Percentiles rank a stretch among this genome's conserved stretches.
Conservation (phyloP, 768 basidiomycete genomes). For the Mycena haematopus region DNA sequence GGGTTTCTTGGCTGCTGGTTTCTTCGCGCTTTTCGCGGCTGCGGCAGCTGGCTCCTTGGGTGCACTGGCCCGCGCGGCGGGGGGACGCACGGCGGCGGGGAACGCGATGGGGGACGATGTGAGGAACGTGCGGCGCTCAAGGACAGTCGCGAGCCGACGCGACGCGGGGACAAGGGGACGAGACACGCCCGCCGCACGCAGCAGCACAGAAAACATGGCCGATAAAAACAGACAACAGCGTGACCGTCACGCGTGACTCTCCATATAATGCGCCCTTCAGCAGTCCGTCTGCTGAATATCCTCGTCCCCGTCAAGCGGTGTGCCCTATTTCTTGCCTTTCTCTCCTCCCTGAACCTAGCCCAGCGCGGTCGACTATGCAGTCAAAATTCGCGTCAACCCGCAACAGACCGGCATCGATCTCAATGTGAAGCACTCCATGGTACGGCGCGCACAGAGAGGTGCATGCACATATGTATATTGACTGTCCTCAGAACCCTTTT, state of each 20-base stretch:
- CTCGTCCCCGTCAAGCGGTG: slow-evolving; percentile 95
- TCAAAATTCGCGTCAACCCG: slow-evolving; percentile 97
- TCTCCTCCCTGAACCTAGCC: not conserved
- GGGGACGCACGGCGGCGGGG: slow-evolving; percentile 2
- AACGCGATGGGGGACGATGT: not conserved
- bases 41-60: too few relatives aligned
- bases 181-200: not conserved
- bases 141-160: not conserved
- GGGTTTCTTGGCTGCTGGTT: not conserved
- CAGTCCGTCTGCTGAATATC: slow-evolving; percentile 78
- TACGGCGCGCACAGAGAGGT: slow-evolving; percentile 42
- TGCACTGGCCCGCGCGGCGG: too few relatives aligned
- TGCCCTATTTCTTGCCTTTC: slow-evolving; percentile 14
- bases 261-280: slow-evolving; percentile 85
- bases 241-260: too few relatives aligned
- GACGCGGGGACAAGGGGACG: slow-evolving; percentile 1
- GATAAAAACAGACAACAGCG: too few relatives aligned
- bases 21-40: not conserved
- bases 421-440: slow-evolving; percentile 99
- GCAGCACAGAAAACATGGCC: slow-evolving; percentile 6
- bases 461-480: slow-evolving; percentile 6
- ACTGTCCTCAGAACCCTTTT: slow-evolving; percentile 81
- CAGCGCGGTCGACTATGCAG: slow-evolving; percentile 95
- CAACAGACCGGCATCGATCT: slow-evolving; percentile 95
- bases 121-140: slow-evolving; percentile 11